These are phyloP conservation scores for Paraconiothyrium sp. DNA, from an alignment of 2,329 filamentous ascomycete species.

Conservation along the genomic window DNA sequence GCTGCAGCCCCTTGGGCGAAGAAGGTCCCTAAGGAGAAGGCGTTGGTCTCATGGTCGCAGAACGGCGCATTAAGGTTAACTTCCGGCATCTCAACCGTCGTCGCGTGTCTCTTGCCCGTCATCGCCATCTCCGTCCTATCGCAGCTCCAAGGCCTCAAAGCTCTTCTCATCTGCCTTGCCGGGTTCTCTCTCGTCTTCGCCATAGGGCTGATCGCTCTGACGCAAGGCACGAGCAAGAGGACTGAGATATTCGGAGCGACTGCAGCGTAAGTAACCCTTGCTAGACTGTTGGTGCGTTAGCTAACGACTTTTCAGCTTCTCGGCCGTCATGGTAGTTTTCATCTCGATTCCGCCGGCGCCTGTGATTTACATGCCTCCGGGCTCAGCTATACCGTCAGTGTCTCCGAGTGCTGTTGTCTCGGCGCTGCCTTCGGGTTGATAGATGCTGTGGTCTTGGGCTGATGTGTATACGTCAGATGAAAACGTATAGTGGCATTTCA, in stretches of 20 bases:
- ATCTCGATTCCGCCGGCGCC: slow-evolving; percentile 19
- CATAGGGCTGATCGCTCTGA: slow-evolving; percentile 18
- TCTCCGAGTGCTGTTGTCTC: slow-evolving; percentile 8
- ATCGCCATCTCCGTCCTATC: slow-evolving; percentile 23
- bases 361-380: slow-evolving; percentile 11
- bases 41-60: slow-evolving; percentile 15
- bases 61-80: slow-evolving; percentile 17
- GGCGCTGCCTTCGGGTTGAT: neutral
- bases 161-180: slow-evolving; percentile 19
- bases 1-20: neutral
- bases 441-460: no score
- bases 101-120: slow-evolving; percentile 24
- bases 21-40: slow-evolving; percentile 5
- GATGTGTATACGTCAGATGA: neutral
- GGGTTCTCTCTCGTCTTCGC: slow-evolving; percentile 22
- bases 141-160: slow-evolving; percentile 17
- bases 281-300: neutral
- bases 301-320: slow-evolving; percentile 19
- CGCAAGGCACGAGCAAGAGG: slow-evolving; percentile 16
- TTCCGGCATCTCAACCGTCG: slow-evolving; percentile 18
- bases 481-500: neutral
- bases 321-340: slow-evolving; percentile 24
- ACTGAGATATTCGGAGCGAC: slow-evolving; percentile 22
- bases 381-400: slow-evolving; percentile 8
- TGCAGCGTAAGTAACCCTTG: slow-evolving; percentile 19